phyloP scores from a whole-genome alignment of 1,139 yeast species.

The Taphrina populina region DNA sequence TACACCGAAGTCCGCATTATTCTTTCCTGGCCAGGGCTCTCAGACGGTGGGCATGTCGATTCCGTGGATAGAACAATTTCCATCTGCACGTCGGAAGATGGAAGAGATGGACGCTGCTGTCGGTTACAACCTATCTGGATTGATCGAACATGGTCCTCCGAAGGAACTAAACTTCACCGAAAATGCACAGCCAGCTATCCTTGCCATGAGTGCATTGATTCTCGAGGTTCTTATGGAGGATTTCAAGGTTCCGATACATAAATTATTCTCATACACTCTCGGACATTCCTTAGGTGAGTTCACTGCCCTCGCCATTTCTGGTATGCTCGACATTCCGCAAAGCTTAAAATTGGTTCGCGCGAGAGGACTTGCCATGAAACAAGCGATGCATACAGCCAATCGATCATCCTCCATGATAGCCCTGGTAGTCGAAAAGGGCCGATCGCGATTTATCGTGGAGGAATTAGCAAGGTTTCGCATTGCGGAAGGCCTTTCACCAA shows the following conservation, averaged over 20 bases:
- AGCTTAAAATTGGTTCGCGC: slow-evolving; percentile 54
- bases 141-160: slow-evolving; percentile 37
- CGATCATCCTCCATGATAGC: slow-evolving; percentile 28
- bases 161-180: slow-evolving; percentile 47
- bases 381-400: slow-evolving; percentile 7
- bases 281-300: slow-evolving; percentile 70
- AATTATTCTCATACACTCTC: slow-evolving; percentile 43
- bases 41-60: slow-evolving; percentile 47
- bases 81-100: slow-evolving; percentile 42
- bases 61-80: slow-evolving; percentile 39
- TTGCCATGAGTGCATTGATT: slow-evolving; percentile 52
- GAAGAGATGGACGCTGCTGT: slow-evolving; percentile 45
- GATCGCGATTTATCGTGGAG: slow-evolving; percentile 17
- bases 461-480: slow-evolving; percentile 20
- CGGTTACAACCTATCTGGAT: slow-evolving; percentile 41
- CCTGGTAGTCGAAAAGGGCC: slow-evolving; percentile 26
- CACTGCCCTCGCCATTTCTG: slow-evolving; percentile 54
- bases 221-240: slow-evolving; percentile 45
- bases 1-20: slow-evolving; percentile 35
- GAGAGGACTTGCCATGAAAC: slow-evolving; percentile 56
- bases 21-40: slow-evolving; percentile 49
- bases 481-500: slow-evolving; percentile 4
- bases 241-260: slow-evolving; percentile 37
- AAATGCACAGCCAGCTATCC: slow-evolving; percentile 63
- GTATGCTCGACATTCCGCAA: slow-evolving; percentile 48